Evolutionary conservation across 305 asterid genomes (phyloP), one percentile per base, ranked within the genome.

Genomic region (Stenogyne calaminthoides): DNA sequence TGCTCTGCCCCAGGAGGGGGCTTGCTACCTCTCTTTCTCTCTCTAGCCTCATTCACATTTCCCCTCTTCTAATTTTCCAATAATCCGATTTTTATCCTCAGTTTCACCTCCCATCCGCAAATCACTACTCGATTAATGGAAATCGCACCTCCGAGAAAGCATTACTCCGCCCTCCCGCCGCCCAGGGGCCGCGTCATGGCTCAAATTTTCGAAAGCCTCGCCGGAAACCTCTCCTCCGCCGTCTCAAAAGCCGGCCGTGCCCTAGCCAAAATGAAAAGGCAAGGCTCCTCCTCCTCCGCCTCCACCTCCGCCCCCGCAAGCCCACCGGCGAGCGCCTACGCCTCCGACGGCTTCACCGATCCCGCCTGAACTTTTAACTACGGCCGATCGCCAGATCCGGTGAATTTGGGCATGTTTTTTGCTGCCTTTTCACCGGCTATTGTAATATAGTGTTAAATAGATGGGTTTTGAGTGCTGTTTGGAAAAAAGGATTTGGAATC

Each of bases 201-300:
- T 34, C 51, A 36, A 37, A 62, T 62, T n/a, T 62, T 62, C 18
- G 16, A 16, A 22, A 18, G 51, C 67, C 67, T 62, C 14, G 67
- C 67, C 67, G 67, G 49, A 34, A 62, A 36, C 67, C 51, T 62
- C 51, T 62, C 67, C 64, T 14, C 64, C 64, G 64, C 64, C 64
- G 64, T 29, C 44, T 6, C 44, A 3, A 44, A 44, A 3, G 51
- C 51, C 51, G 16, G 16, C 6, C 14, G 9, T 0, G 32, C 29
- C 67, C 49, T 62, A 0, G 2, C 51, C 10, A 62, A 36, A 16
- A 16, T 62, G 29, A 62, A 62, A 37, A 15, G 29, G 27, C 29
- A 25, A 2, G 51, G 29, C 32, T 36, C 67, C 27, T 4, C 49
- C 64, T 3, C 39, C 18, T 8, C 22, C 65, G 0, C 44, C 42